Evolutionary conservation across 768 basidiomycete genomes (phyloP).

Genomic region (Pisolithus microcarpus): DNA sequence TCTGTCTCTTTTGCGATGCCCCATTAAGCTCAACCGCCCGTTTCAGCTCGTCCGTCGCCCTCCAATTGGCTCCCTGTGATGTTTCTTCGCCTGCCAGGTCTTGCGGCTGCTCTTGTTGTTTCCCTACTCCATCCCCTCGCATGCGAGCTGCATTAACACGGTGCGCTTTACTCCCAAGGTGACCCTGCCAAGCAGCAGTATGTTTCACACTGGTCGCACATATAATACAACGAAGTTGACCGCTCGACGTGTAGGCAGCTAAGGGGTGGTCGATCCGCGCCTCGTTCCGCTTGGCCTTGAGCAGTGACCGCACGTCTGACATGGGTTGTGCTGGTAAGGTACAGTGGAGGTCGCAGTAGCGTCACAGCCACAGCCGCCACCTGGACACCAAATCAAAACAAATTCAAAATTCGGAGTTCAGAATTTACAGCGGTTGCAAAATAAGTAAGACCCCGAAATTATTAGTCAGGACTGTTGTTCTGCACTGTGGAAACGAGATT

Average conservation of each 20-base stretch:
- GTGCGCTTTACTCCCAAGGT: slow-evolving; percentile 75
- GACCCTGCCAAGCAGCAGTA: slow-evolving; percentile 81
- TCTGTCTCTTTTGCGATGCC: slow-evolving; percentile 20
- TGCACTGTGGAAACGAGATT: too few relatives aligned
- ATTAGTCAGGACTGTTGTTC: too few relatives aligned
- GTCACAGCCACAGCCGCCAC: too few relatives aligned
- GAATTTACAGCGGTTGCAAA: too few relatives aligned
- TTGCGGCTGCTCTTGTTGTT: slow-evolving; percentile 27
- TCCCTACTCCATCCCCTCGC: slow-evolving; percentile 46
- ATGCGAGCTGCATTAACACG: slow-evolving; percentile 56
- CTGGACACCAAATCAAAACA: too few relatives aligned
- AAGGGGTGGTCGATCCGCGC: slow-evolving; percentile 64
- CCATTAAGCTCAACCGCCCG: slow-evolving; percentile 17
- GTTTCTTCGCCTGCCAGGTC: background rate
- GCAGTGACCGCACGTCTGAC: slow-evolving; percentile 75
- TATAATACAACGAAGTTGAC: slow-evolving; percentile 63
- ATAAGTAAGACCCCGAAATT: too few relatives aligned
- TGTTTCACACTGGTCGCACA: slow-evolving; percentile 64
- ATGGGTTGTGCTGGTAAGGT: slow-evolving; percentile 32
- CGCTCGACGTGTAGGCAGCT: slow-evolving; percentile 57
- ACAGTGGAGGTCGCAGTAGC: too few relatives aligned
- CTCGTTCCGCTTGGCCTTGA: slow-evolving; percentile 79
- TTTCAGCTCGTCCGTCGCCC: slow-evolving; percentile 12
- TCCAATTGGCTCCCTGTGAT: slow-evolving; percentile 25
- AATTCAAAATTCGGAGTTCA: too few relatives aligned